Conservation (phyloP, 2,329 filamentous ascomycete species). For the Fusarium clavum region DNA sequence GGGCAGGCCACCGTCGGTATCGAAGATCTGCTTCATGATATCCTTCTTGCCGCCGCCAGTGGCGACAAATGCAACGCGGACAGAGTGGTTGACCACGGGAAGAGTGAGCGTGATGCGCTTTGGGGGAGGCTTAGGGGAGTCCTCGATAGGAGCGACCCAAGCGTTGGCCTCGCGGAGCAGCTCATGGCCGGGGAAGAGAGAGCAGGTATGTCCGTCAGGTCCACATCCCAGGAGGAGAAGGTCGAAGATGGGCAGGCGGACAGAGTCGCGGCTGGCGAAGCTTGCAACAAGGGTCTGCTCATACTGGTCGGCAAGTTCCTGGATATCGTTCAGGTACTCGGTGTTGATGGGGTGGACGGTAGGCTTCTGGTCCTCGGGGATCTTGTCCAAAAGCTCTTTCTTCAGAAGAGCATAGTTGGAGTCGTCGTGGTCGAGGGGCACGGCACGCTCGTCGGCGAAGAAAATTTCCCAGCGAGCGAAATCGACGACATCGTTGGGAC, state of each 20-base stretch:
- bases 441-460: constrained; percentile 96
- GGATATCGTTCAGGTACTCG: constrained; percentile 75
- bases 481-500: constrained; percentile 71
- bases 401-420: constrained; percentile 95
- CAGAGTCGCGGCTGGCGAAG: constrained; percentile 92
- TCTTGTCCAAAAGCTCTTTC: constrained; percentile 87
- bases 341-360: constrained; percentile 82
- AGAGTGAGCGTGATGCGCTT: constrained; percentile 92
- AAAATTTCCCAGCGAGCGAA: constrained; percentile 97
- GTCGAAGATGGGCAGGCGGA: constrained; percentile 95
- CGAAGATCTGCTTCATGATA: constrained; percentile 91
- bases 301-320: constrained; percentile 94
- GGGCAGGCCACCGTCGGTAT: constrained; percentile 80
- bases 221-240: constrained; percentile 93
- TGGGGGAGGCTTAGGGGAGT: constrained; percentile 94
- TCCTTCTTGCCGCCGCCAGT: constrained; percentile 91
- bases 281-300: constrained; percentile 86
- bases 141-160: constrained; percentile 92
- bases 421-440: constrained; percentile 90
- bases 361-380: constrained; percentile 75
- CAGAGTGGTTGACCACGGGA: constrained; percentile 87
- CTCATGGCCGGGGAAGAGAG: constrained; percentile 89
- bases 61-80: constrained; percentile 90
- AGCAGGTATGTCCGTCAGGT: constrained; percentile 97
- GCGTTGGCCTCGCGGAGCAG: constrained; percentile 87